Evolutionary conservation across 1,284 basidiomycete species (phyloP).

Genomic region (Moniliophthora roreri): DNA sequence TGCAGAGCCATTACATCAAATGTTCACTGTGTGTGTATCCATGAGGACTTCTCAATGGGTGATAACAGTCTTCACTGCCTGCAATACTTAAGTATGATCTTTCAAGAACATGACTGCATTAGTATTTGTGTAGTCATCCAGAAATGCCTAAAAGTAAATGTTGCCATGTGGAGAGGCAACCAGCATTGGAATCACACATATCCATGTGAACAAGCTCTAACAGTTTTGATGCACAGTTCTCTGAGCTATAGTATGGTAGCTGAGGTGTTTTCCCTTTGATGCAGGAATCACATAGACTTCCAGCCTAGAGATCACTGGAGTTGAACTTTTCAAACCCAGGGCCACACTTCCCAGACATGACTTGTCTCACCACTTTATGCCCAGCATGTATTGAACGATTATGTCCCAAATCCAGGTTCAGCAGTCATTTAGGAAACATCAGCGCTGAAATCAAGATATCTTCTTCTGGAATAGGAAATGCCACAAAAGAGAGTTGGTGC

Average conservation of each 20-base stretch:
- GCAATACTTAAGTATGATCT: neutral
- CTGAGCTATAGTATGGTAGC: neutral
- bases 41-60: neutral
- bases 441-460: neutral
- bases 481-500: neutral
- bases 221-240: neutral
- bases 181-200: constrained; percentile 5
- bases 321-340: neutral
- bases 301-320: neutral
- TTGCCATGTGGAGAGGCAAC: neutral
- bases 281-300: neutral
- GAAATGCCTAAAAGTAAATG: neutral
- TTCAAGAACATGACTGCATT: neutral
- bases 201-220: constrained; percentile 9
- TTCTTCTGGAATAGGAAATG: neutral
- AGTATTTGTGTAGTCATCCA: constrained; percentile 6
- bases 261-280: neutral
- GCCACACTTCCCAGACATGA: neutral
- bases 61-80: neutral
- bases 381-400: neutral
- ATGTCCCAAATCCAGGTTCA: neutral
- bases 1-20: constrained; percentile 3
- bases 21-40: neutral
- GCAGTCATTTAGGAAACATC: neutral
- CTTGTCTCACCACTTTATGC: neutral